Conservation (phyloP, 495 filamentous ascomycete species). For the Entonaema liquescens region DNA sequence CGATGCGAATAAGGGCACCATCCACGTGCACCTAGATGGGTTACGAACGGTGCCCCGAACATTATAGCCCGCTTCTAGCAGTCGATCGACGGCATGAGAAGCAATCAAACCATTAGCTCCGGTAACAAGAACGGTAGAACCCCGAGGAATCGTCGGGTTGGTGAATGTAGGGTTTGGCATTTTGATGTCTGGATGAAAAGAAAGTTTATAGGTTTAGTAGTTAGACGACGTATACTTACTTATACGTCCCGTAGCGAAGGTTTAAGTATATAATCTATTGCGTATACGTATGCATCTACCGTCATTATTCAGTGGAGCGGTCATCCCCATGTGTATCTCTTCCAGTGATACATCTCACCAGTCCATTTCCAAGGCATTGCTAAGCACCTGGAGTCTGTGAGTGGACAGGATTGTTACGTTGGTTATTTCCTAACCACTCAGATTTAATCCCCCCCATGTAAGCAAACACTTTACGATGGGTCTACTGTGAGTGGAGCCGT, state of each 20-base stretch:
- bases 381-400: background rate
- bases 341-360: too few species aligned
- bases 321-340: too few species aligned
- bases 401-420: background rate
- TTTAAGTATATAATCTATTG: too few species aligned
- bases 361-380: too few species aligned
- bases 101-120: conserved; percentile 48
- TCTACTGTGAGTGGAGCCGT: background rate
- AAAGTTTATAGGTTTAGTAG: background rate
- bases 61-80: conserved; percentile 37
- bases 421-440: background rate
- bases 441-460: background rate
- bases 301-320: too few species aligned
- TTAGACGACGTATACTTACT: too few species aligned
- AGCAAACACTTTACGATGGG: too few species aligned
- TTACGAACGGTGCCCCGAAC: conserved; percentile 42
- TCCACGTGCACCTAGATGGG: conserved; percentile 24
- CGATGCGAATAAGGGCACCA: conserved; percentile 30
- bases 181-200: background rate
- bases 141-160: conserved; percentile 24
- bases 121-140: conserved; percentile 41
- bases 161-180: conserved; percentile 20
- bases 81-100: conserved; percentile 34
- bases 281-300: too few species aligned
- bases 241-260: too few species aligned